Evolutionary conservation across 495 filamentous ascomycete genomes (phyloP).

Genomic region (Talaromyces trachyspermus): DNA sequence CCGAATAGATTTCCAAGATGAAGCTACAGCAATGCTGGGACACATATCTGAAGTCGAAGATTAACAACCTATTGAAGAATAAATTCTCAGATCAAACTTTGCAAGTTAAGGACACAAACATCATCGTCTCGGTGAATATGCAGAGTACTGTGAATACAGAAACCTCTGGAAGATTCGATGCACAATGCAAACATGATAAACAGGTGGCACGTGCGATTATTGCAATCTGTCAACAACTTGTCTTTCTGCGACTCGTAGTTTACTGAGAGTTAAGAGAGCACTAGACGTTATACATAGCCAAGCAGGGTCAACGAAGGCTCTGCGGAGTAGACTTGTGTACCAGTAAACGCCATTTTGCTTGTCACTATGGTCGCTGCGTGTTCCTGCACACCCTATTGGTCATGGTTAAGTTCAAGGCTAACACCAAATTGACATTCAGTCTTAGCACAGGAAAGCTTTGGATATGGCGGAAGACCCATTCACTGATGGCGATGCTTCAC

Average conservation of each 20-base stretch:
- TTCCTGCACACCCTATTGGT: conserved; percentile 10
- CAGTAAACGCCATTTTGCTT: conserved; percentile 2
- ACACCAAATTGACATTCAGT: conserved; percentile 5
- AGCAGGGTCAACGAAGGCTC: conserved; percentile 4
- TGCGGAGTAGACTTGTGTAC: not conserved
- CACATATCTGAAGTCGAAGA: too few relatives aligned
- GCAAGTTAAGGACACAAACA: too few relatives aligned
- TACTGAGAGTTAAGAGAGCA: not conserved
- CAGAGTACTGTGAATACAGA: conserved; percentile 3
- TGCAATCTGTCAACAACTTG: conserved; percentile 5
- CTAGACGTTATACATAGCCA: conserved; percentile 3
- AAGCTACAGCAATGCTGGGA: too few relatives aligned
- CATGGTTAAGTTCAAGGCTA: conserved; percentile 9
- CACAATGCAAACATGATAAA: conserved; percentile 4
- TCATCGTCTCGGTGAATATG: too few relatives aligned
- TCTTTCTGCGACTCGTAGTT: conserved; percentile 4
- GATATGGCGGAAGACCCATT: conserved; percentile 10
- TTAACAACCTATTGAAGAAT: too few relatives aligned
- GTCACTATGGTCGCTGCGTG: conserved; percentile 3
- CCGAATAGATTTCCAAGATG: too few relatives aligned
- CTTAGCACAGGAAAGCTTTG: conserved; percentile 1
- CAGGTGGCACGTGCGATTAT: conserved; percentile 1
- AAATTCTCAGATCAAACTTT: too few relatives aligned
- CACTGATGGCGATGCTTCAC: conserved; percentile 9
- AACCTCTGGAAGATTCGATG: conserved; percentile 3